These are phyloP conservation scores for Pythium sp. DNA, from an alignment of 352 stramenopile species.

Conservation along the genomic window DNA sequence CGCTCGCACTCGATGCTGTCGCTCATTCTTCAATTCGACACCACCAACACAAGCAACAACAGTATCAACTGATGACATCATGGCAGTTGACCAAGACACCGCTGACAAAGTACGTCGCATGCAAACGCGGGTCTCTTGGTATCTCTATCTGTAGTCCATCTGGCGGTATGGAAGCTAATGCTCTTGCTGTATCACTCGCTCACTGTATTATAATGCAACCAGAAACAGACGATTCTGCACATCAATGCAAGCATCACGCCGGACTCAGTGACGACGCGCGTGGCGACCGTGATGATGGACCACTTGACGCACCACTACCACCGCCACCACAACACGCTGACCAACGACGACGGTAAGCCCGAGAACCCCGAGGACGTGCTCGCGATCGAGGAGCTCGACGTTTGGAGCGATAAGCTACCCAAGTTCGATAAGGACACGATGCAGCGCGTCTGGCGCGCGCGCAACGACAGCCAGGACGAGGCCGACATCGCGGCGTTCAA, in stretches of 20 bases:
- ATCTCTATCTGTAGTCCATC: background rate
- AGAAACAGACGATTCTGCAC: conserved; percentile 77
- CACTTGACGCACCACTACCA: conserved; percentile 77
- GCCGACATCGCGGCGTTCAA: conserved; percentile 54
- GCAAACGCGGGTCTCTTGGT: background rate
- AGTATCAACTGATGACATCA: background rate
- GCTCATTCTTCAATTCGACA: conserved; percentile 7
- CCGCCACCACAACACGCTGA: conserved; percentile 29
- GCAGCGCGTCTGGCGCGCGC: conserved; percentile 63
- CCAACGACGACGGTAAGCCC: conserved; percentile 13
- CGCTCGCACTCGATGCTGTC: background rate
- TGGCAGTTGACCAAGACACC: conserved; percentile 10
- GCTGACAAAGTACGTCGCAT: conserved; percentile 6
- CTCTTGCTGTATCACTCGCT: background rate
- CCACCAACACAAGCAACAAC: background rate
- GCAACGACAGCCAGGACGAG: conserved; percentile 57
- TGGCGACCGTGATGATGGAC: conserved; percentile 64
- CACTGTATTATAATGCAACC: background rate
- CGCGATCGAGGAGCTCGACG: conserved; percentile 65
- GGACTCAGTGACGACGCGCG: conserved; percentile 64
- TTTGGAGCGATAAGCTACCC: conserved; percentile 57
- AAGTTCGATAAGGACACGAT: conserved; percentile 76
- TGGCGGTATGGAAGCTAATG: background rate
- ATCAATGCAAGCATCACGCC: conserved; percentile 77
- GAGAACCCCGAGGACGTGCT: conserved; percentile 48